Base-by-base conservation (phyloP, 305 asterid species). In the Fraxinus ornus region DNA sequence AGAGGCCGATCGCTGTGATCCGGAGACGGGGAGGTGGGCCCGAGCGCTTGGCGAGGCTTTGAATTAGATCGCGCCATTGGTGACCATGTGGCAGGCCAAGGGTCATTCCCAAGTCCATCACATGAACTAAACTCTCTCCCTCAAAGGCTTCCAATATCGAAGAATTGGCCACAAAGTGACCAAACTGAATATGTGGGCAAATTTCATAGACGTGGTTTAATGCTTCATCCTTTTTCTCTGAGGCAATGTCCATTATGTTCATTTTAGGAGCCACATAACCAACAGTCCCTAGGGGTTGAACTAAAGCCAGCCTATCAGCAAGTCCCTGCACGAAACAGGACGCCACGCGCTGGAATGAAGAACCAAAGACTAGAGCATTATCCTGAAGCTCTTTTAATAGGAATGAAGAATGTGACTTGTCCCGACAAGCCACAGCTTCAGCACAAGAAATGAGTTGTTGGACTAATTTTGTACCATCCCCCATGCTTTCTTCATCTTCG, bases 121-220 rank as follows among this genome's bases (percentile, higher is more conserved):
- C 95, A 79, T 94, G 98, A 80, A 94, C 90, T 78, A 85, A 93
- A 89, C 90, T 93, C 93, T 93, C 97, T 94, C 98, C 98, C 97
- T 93, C 98, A 93, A 94, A 89, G 95, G 97, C 98, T 93, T 94
- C 98, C 88, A 94, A 83, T 84, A 94, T 94, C 10, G 93, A 83
- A 72, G 85, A 70, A 55, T 94, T 94, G 13, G 95, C 94, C 71
- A 94, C 94, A 41, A 88, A 93, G 79, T 94, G 98, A 5, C 98
- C 97, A 35, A 93, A 94, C 76, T 90, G 93, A 74, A 94, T 91
- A 52, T 94, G 87, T 6, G 98, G 98, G 8, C 96, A 91, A 3
- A 81, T 86, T 62, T 94, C 97, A 19, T 94, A 91, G 3, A 92
- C 95, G 28, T 93, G 88, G 84, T 89, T 82, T 60, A 93, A 77